Conservation (phyloP, 306 rosid genomes). For the Prunus salicina region DNA sequence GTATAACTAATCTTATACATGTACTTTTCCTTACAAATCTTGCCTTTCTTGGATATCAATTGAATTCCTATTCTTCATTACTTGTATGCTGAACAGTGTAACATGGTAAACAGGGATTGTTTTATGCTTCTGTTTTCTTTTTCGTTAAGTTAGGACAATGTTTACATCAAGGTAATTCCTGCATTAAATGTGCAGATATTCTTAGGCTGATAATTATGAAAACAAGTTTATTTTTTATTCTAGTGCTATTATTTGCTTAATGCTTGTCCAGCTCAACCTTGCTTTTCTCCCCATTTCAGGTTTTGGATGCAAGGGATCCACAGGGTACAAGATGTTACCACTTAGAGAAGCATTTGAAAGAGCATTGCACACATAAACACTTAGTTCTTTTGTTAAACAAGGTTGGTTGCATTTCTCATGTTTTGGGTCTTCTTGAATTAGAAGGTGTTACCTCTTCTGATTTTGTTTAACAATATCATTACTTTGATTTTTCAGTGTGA, state of each 20-base stretch:
- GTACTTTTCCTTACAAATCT: neutral
- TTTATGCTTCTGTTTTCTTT: neutral
- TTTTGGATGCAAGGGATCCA: conserved; percentile 93
- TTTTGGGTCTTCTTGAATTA: conserved; percentile 2
- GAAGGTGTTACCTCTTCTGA: neutral
- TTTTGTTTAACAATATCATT: neutral
- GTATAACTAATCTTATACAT: neutral
- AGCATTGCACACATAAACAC: conserved; percentile 86
- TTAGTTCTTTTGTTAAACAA: conserved; percentile 85
- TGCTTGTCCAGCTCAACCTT: conserved; percentile 2
- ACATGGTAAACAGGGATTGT: neutral
- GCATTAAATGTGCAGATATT: neutral
- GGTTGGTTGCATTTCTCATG: conserved; percentile 34
- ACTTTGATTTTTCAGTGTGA: conserved; percentile 58
- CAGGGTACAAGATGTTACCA: conserved; percentile 93
- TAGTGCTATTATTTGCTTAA: neutral
- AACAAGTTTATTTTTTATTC: neutral
- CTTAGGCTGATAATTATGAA: neutral
- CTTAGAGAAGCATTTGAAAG: conserved; percentile 92
- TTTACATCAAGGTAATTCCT: neutral
- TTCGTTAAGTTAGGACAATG: neutral
- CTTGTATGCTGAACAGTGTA: neutral
- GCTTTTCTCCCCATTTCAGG: conserved; percentile 44
- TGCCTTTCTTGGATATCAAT: neutral
- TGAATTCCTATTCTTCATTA: neutral